phyloP scores from a whole-genome alignment of 2,329 filamentous ascomycete species.

The Metarhizium rileyi region DNA sequence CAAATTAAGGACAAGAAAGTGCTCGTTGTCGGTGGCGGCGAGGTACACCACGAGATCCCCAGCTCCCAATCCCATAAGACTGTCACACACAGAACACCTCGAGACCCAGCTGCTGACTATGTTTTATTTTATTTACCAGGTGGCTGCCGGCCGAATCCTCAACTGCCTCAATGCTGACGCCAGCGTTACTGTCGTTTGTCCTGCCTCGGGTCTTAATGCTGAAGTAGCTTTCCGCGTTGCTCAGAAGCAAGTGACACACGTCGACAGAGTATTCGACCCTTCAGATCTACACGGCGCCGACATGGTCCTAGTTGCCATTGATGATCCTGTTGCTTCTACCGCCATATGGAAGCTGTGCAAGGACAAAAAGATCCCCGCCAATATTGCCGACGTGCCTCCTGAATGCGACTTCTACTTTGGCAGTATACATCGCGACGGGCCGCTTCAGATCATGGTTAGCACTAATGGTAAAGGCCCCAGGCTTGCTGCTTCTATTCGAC shows the following conservation, averaged over 20 bases:
- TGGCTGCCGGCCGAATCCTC: conserved; percentile 87
- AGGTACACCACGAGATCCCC: conserved; percentile 46
- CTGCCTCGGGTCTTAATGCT: conserved; percentile 68
- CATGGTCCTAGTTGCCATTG: conserved; percentile 89
- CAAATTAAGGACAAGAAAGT: conserved; percentile 84
- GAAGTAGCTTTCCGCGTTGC: conserved; percentile 79
- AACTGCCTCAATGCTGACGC: conserved; percentile 94
- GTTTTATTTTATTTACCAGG: conserved; percentile 44
- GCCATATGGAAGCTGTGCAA: conserved; percentile 92
- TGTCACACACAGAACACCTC: conserved; percentile 7
- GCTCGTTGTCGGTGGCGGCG: conserved; percentile 88
- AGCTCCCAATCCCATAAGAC: not conserved
- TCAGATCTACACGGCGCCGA: conserved; percentile 71
- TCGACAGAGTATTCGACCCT: conserved; percentile 77
- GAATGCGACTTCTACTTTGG: conserved; percentile 99
- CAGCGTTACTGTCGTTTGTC: conserved; percentile 76
- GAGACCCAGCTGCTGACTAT: conserved; percentile 8
- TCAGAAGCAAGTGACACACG: conserved; percentile 64
- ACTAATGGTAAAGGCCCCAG: conserved; percentile 95
- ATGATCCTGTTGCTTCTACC: conserved; percentile 85
- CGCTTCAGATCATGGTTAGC: conserved; percentile 95
- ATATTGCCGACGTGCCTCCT: conserved; percentile 91
- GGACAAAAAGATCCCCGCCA: conserved; percentile 71
- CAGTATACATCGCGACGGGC: conserved; percentile 87
- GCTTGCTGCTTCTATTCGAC: conserved; percentile 75